Conservation (phyloP, 768 basidiomycete genomes). For the Termitomyces sp. region DNA sequence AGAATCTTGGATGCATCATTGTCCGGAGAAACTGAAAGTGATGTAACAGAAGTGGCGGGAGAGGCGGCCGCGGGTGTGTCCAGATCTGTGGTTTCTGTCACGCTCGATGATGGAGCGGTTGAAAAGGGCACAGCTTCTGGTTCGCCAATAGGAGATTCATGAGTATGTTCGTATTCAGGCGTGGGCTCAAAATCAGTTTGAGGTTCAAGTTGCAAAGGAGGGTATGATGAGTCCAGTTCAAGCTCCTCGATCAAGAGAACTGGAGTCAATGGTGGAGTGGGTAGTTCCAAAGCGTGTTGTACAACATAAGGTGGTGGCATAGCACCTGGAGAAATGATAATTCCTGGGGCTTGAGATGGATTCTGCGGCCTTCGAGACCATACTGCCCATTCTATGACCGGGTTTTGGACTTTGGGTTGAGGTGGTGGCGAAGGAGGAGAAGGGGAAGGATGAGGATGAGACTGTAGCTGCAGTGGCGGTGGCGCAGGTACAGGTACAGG, state of each 20-base stretch:
- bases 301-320: conserved; percentile 57
- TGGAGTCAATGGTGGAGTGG: conserved; percentile 44
- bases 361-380: conserved; percentile 70
- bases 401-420: conserved; percentile 1
- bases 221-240: not conserved
- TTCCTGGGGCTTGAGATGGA: conserved; percentile 58
- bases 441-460: not conserved
- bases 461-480: not conserved
- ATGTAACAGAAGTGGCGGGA: conserved; percentile 53
- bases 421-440: not conserved
- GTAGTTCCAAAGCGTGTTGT: conserved; percentile 44
- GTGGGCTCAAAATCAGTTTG: not conserved
- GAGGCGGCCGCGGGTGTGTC: conserved; percentile 50
- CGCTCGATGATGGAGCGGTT: conserved; percentile 40
- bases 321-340: conserved; percentile 65
- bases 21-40: conserved; percentile 31
- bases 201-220: not conserved
- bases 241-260: conserved; percentile 17
- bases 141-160: not conserved
- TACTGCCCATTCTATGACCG: conserved; percentile 44
- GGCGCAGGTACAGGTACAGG: not conserved
- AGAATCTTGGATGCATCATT: conserved; percentile 12
- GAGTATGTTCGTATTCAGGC: not conserved
- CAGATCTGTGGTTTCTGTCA: conserved; percentile 44
- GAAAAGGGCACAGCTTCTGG: conserved; percentile 18